These are phyloP conservation scores for Rugosomyces carneus DNA, from an alignment of 1,284 basidiomycete genomes.

Conservation along the genomic window DNA sequence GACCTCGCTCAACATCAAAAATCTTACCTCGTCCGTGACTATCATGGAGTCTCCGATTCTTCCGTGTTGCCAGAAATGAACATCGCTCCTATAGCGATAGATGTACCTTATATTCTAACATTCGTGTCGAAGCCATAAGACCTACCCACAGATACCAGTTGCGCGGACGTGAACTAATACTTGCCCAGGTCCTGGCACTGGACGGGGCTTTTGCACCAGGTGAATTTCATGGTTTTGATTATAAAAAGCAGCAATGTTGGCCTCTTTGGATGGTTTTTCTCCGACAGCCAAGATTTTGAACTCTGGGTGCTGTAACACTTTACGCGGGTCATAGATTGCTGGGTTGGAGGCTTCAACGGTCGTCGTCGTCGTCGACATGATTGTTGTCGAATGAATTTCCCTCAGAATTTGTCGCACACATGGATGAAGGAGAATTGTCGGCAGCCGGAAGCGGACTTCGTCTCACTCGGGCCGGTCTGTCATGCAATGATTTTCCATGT, in stretches of 20 bases:
- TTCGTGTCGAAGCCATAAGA: neutral
- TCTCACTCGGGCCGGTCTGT: conserved; percentile 4
- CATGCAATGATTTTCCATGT: neutral
- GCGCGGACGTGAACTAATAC: conserved; percentile 56
- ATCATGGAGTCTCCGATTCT: conserved; percentile 61
- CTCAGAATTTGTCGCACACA: conserved; percentile 5
- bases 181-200: conserved; percentile 52
- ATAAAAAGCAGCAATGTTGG: conserved; percentile 57
- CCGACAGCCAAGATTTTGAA: conserved; percentile 43
- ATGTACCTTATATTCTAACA: neutral
- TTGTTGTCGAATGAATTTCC: neutral
- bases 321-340: conserved; percentile 45
- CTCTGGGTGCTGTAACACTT: conserved; percentile 44
- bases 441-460: conserved; percentile 1
- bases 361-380: conserved; percentile 3
- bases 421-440: conserved; percentile 3
- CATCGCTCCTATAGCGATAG: conserved; percentile 40
- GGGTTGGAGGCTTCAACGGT: conserved; percentile 32
- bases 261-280: conserved; percentile 37
- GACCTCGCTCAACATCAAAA: neutral
- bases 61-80: conserved; percentile 65
- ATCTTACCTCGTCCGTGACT: conserved; percentile 50
- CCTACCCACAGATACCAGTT: conserved; percentile 61
- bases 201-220: conserved; percentile 52
- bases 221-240: conserved; percentile 55